Percentiles rank a stretch among this genome's conserved stretches.
Conservation (phyloP, 208 protist genomes). For the Acanthamoeba culbertsoni region DNA sequence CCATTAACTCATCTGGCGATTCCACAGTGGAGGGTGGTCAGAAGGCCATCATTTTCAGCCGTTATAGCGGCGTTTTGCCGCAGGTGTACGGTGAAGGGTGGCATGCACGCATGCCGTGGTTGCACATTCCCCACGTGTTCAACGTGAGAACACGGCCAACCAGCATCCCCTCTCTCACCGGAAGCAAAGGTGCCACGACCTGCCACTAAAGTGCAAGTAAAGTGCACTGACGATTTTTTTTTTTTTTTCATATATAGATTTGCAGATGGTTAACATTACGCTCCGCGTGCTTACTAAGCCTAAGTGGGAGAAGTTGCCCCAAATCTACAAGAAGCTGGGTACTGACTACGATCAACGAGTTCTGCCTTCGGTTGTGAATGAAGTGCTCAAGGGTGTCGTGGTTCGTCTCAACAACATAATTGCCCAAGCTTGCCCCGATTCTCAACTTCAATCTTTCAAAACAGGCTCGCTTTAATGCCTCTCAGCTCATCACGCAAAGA, state of each 20-base stretch:
- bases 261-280: slow-evolving; percentile 98
- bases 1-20: not conserved
- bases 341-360: slow-evolving; percentile 97
- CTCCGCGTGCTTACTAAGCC: slow-evolving; percentile 98
- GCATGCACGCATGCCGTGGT: slow-evolving; percentile 95
- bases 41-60: slow-evolving; percentile 97
- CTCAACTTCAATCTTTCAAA: slow-evolving; percentile 19
- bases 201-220: slow-evolving; percentile 79
- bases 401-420: slow-evolving; percentile 54
- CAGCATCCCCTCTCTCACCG: slow-evolving; percentile 82
- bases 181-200: slow-evolving; percentile 74
- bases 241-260: slow-evolving; percentile 80
- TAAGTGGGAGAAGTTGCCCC: slow-evolving; percentile 88
- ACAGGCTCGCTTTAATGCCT: slow-evolving; percentile 98
- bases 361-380: slow-evolving; percentile 98
- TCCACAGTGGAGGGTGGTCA: slow-evolving; percentile 92
- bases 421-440: not conserved
- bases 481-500: slow-evolving; percentile 98
- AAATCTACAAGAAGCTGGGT: slow-evolving; percentile 94
- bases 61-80: slow-evolving; percentile 92
- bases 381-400: slow-evolving; percentile 98
- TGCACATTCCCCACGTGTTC: slow-evolving; percentile 96
- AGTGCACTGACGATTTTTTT: slow-evolving; percentile 13
- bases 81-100: slow-evolving; percentile 93
- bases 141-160: slow-evolving; percentile 90